These are phyloP conservation scores for Leccinellum albellum DNA, from an alignment of 768 basidiomycete species.

Conservation along the genomic window DNA sequence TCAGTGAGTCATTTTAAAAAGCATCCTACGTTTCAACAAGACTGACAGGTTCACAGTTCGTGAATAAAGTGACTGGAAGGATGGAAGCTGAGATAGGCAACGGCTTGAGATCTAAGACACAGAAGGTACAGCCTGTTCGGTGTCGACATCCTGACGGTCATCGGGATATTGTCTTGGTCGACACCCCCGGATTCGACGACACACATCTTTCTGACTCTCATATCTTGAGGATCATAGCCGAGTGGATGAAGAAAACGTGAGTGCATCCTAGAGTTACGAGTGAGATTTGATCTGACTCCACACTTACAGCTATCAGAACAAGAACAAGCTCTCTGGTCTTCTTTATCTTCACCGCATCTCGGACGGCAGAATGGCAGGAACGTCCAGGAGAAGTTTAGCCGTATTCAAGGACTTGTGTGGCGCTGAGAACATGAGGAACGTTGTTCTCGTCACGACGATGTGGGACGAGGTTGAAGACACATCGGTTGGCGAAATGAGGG, in stretches of 20 bases:
- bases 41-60: slow-evolving; percentile 7
- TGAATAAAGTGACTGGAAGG: slow-evolving; percentile 7
- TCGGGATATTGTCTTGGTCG: slow-evolving; percentile 13
- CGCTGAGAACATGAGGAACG: slow-evolving; percentile 6
- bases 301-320: slow-evolving; percentile 3
- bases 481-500: slow-evolving; percentile 5
- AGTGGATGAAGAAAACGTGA: slow-evolving; percentile 18
- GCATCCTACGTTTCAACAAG: not conserved
- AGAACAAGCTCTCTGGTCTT: slow-evolving; percentile 10
- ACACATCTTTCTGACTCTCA: slow-evolving; percentile 6
- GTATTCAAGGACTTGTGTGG: slow-evolving; percentile 14
- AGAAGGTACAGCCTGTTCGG: not conserved
- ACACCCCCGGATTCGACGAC: slow-evolving; percentile 20
- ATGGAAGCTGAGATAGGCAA: not conserved
- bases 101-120: slow-evolving; percentile 9
- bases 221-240: slow-evolving; percentile 10
- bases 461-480: slow-evolving; percentile 11
- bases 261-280: not conserved
- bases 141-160: slow-evolving; percentile 15
- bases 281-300: not conserved
- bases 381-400: slow-evolving; percentile 5
- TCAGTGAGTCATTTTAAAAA: slow-evolving; percentile 9
- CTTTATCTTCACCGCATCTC: slow-evolving; percentile 15
- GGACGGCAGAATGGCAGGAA: slow-evolving; percentile 9
- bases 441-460: slow-evolving; percentile 20